Percentiles rank a stretch among this genome's conserved stretches.
Conservation (phyloP, 768 basidiomycete species). For the Mycena capillaripes region DNA sequence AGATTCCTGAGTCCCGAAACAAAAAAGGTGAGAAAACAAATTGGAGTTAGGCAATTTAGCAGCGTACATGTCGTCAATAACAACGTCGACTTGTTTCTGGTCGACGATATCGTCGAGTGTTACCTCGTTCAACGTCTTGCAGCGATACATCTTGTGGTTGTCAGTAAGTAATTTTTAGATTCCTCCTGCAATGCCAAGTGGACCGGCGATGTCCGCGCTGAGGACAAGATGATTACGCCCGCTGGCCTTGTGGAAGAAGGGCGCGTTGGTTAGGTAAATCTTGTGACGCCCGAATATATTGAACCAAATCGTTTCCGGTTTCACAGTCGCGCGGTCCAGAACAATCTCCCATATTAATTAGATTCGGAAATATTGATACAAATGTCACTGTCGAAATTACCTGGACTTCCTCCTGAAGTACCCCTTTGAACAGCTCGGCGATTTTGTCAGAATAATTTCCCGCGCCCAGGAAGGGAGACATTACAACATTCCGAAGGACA, state of each 20-base stretch:
- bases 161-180: no score
- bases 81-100: no score
- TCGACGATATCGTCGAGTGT: no score
- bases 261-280: slow-evolving; percentile 50
- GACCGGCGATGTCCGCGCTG: slow-evolving; percentile 46
- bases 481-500: slow-evolving; percentile 53
- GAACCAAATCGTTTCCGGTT: slow-evolving; percentile 48
- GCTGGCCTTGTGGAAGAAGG: slow-evolving; percentile 42
- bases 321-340: slow-evolving; percentile 30
- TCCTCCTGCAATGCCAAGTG: no score
- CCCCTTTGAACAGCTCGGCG: slow-evolving; percentile 48
- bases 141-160: no score
- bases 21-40: no score
- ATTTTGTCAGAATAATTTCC: slow-evolving; percentile 47
- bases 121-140: no score
- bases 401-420: slow-evolving; percentile 51
- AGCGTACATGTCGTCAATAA: no score
- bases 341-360: neutral
- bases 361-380: no score
- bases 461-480: slow-evolving; percentile 56
- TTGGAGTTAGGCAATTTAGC: no score
- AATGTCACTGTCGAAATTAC: slow-evolving; percentile 33
- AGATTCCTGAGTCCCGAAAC: no score
- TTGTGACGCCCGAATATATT: slow-evolving; percentile 51
- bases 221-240: slow-evolving; percentile 56